phyloP scores from a whole-genome alignment of 148 eudicot species.

The Rheum nobile region DNA sequence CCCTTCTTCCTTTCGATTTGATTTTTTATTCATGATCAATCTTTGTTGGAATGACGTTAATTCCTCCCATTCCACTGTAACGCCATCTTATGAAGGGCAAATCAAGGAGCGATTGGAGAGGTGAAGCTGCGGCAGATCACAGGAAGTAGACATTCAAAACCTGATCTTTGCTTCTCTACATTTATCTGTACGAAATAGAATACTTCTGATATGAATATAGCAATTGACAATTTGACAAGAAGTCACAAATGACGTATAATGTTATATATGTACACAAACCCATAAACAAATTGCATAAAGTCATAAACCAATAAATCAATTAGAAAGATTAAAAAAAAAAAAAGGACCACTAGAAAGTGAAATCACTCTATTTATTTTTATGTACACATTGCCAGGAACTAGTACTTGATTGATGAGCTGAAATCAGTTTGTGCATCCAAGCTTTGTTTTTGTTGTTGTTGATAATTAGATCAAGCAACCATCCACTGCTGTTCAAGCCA shows the following conservation, averaged over 20 bases:
- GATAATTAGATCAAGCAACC: conserved; percentile 30
- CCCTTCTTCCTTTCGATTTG: too few relatives aligned
- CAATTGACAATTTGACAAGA: not conserved
- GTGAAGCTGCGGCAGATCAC: too few relatives aligned
- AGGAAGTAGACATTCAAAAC: too few relatives aligned
- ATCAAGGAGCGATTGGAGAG: too few relatives aligned
- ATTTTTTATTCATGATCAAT: too few relatives aligned
- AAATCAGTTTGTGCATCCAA: not conserved
- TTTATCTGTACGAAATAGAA: too few relatives aligned
- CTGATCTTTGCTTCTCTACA: too few relatives aligned
- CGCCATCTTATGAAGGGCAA: too few relatives aligned
- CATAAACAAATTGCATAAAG: not conserved
- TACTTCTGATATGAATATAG: not conserved
- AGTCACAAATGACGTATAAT: not conserved
- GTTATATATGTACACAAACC: not conserved
- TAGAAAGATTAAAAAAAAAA: not conserved
- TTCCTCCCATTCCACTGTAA: too few relatives aligned
- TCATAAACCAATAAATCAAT: not conserved
- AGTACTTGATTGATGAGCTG: not conserved
- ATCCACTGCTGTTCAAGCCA: conserved; percentile 83
- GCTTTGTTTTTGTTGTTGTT: not conserved
- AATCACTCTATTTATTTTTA: not conserved
- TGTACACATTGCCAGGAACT: not conserved
- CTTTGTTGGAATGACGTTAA: too few relatives aligned
- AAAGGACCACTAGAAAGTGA: not conserved